Conservation (phyloP, 805 yeast genomes). For the Alloascoidea africana region DNA sequence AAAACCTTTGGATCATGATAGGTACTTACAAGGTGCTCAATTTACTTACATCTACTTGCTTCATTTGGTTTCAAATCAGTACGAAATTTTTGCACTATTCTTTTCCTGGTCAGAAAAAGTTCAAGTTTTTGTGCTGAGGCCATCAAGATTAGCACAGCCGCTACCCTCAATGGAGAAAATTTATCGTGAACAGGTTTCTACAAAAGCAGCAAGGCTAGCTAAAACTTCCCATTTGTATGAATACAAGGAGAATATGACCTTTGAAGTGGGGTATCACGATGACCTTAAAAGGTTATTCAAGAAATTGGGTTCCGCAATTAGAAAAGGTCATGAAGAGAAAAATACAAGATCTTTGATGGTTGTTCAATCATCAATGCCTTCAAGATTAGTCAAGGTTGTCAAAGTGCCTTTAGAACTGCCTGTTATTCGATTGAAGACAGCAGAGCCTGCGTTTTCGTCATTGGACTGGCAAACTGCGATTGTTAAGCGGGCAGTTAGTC, state of each 20-base stretch:
- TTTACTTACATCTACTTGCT: constrained; percentile 49
- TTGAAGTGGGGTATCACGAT: constrained; percentile 39
- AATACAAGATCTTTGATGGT: constrained; percentile 51
- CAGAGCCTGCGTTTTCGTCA: constrained; percentile 50
- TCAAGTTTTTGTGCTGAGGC: constrained; percentile 45
- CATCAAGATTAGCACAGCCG: constrained; percentile 51
- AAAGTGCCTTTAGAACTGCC: constrained; percentile 42
- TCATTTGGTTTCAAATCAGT: constrained; percentile 58
- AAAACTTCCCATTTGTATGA: constrained; percentile 29
- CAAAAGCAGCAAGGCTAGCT: constrained; percentile 25
- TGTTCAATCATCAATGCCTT: constrained; percentile 55
- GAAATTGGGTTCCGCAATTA: constrained; percentile 36
- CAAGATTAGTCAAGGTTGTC: constrained; percentile 29
- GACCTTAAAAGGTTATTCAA: constrained; percentile 41
- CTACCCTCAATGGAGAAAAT: constrained; percentile 37
- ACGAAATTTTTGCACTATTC: constrained; percentile 58
- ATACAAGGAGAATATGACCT: constrained; percentile 34
- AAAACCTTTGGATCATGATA: constrained; percentile 26
- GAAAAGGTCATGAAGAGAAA: constrained; percentile 46
- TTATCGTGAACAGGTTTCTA: constrained; percentile 33
- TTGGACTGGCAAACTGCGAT: constrained; percentile 70
- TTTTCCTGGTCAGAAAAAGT: constrained; percentile 43
- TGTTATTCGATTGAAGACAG: constrained; percentile 39
- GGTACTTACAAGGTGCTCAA: constrained; percentile 39
- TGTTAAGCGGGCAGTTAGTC: constrained; percentile 49